A percentile compares a stretch with the other conserved stretches of the same genome.
These are phyloP conservation scores for Massariosphaeria phaeospora DNA, from an alignment of 495 filamentous ascomycete genomes.

Conservation along the genomic window DNA sequence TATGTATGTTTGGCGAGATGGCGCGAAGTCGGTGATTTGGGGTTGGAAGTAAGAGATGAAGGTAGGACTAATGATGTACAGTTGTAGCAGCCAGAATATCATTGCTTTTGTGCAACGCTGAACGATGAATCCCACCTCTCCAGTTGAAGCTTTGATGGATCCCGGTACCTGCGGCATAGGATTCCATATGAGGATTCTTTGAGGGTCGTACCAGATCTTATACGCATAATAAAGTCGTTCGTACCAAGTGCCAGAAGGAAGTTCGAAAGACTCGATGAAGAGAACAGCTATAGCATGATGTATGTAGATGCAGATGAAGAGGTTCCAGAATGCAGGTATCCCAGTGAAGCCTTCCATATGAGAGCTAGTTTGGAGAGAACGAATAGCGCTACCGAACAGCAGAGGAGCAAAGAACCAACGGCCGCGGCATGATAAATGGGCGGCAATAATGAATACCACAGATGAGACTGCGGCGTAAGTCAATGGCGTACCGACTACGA, in stretches of 20 bases:
- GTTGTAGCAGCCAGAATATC: neutral
- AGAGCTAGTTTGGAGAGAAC: neutral
- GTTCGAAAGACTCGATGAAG: neutral
- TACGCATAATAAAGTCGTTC: neutral
- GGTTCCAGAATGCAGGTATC: neutral
- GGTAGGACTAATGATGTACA: neutral
- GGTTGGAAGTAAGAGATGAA: neutral
- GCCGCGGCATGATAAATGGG: neutral
- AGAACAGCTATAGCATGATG: constrained; percentile 3
- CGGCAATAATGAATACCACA: neutral
- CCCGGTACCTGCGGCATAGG: neutral
- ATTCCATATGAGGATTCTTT: neutral
- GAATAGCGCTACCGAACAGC: constrained; percentile 1
- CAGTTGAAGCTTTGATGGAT: too few relatives aligned
- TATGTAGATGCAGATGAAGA: constrained; percentile 5
- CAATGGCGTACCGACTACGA: neutral
- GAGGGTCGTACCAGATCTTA: constrained; percentile 10
- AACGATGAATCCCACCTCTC: neutral
- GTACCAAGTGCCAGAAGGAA: neutral
- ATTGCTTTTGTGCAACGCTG: neutral
- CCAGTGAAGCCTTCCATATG: neutral
- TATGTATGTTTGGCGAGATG: neutral
- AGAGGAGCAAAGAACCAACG: neutral
- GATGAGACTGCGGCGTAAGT: neutral
- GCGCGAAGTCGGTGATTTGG: neutral